Evolutionary conservation across 441 rosid species (phyloP), one percentile per base, ranked within the genome.

Genomic region (Croton laevigatus): DNA sequence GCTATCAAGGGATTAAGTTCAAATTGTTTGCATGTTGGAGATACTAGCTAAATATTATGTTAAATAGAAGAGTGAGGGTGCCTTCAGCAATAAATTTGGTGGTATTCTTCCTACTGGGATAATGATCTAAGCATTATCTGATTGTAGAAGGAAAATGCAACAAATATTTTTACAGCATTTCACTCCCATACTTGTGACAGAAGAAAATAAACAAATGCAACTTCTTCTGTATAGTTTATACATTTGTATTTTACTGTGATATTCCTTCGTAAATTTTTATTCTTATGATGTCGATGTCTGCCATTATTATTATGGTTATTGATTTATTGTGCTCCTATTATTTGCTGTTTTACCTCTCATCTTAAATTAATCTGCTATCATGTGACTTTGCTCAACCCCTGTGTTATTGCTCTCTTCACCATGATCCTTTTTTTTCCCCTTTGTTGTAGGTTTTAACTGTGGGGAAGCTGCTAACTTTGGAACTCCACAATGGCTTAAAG

Each of bases 381-480:
- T 57, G 16, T 9, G 44, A 10, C 40, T 58, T 11, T 65, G 16
- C 22, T 23, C 9, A 23, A 22, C 13, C 22, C 9, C 61, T 52
- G 11, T 63, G 10, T 27, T 44, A 34, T 7, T n/a, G 54, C 4
- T 78, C 38, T 37, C 11, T 70, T 69, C 40, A 71, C 14, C 60
- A 5, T 52, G 67, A 63, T 59, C 51, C 69, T 19, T 58, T n/a
- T 69, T 58, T 46, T 49, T 5, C 38, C 10, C 59, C 10, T 64
- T 62, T 66, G 68, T 59, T 23, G 65, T 66, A 77, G 98, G 98
- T 81, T 96, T 96, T 83, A 96, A 94, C 81, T 96, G 99, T 83
- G 99, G 99, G 71, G 99, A 96, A 83, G 99, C 99, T 52, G 98
- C 99, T 75, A 96, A 94, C 78, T 93, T 96, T 84, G 98, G 97